Evolutionary conservation across 495 filamentous ascomycete genomes (phyloP).

Genomic region (Daldinia childiae): DNA sequence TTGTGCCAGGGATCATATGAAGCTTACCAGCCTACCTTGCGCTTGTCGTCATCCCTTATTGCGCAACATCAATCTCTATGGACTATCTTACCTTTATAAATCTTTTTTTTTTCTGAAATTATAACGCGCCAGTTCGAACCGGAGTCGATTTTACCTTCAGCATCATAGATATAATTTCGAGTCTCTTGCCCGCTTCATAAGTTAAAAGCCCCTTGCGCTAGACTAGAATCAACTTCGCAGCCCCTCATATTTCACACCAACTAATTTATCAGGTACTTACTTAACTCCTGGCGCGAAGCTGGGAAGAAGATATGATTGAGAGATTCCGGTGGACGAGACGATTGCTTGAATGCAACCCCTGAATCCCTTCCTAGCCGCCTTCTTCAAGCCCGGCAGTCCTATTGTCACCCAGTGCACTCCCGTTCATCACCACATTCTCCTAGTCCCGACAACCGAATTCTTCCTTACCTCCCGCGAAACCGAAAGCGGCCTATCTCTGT

Average conservation of each 20-base stretch:
- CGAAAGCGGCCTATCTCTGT: constrained; percentile 79
- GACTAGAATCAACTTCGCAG: constrained; percentile 8
- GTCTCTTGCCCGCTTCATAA: not conserved
- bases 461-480: constrained; percentile 88
- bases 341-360: constrained; percentile 89
- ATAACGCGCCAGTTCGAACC: not conserved
- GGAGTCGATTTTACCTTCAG: not conserved
- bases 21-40: constrained; percentile 18
- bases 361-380: constrained; percentile 97
- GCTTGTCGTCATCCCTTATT: constrained; percentile 40
- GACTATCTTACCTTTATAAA: not conserved
- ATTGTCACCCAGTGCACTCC: constrained; percentile 93
- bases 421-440: constrained; percentile 90
- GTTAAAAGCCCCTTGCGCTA: not conserved
- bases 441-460: constrained; percentile 92
- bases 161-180: not conserved
- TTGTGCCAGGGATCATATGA: constrained; percentile 15
- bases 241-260: constrained; percentile 8
- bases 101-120: not conserved
- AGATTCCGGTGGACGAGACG: constrained; percentile 28
- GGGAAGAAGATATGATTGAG: constrained; percentile 37
- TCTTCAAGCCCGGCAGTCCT: constrained; percentile 85
- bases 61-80: constrained; percentile 17
- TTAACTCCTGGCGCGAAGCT: constrained; percentile 34
- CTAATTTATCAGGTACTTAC: not conserved